These are phyloP conservation scores for Alliaria petiolata DNA, from an alignment of 345 rosid species.

Conservation along the genomic window DNA sequence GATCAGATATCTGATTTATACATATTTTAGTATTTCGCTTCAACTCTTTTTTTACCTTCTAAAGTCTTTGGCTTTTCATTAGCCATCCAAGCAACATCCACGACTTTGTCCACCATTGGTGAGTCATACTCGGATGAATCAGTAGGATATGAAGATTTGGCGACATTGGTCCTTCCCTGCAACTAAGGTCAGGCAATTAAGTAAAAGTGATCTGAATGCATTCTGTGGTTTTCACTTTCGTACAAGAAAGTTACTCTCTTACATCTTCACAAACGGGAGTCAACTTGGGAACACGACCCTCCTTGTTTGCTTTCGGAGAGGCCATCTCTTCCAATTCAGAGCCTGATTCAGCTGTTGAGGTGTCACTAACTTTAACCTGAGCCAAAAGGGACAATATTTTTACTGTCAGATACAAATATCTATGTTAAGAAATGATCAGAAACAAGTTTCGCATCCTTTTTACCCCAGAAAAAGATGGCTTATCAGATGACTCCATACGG, in stretches of 20 bases:
- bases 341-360: constrained; percentile 82
- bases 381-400: constrained; percentile 9
- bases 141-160: constrained; percentile 27
- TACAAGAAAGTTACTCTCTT: constrained; percentile 34
- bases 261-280: constrained; percentile 91
- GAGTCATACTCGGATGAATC: constrained; percentile 50
- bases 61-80: constrained; percentile 35
- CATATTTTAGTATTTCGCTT: neutral
- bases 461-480: constrained; percentile 53
- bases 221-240: neutral
- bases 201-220: neutral
- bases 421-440: neutral
- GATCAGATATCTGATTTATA: neutral
- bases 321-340: constrained; percentile 75
- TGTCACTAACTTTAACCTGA: constrained; percentile 68
- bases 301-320: constrained; percentile 54
- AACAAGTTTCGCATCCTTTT: constrained; percentile 4
- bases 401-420: neutral
- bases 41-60: constrained; percentile 42
- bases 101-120: constrained; percentile 85
- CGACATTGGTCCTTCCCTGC: constrained; percentile 52
- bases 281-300: constrained; percentile 49
- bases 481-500: constrained; percentile 44
- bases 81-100: constrained; percentile 56
- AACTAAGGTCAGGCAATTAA: neutral